Evolutionary conservation across 192 early-diverging fungal species (phyloP), one percentile per base, ranked within the genome.

Genomic region (Linnemannia schmuckeri): DNA sequence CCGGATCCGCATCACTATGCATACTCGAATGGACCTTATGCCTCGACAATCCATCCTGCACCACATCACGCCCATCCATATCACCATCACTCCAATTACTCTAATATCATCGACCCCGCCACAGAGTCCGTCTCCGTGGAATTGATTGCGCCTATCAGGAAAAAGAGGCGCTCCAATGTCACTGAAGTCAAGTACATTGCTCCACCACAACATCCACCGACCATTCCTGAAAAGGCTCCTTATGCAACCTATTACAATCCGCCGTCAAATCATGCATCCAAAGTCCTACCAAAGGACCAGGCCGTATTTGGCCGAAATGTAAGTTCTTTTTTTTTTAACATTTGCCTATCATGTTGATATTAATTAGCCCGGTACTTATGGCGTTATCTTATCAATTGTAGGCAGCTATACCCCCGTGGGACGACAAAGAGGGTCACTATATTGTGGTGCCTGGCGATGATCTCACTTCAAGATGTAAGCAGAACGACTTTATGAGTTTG

Each of bases 401-500:
- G 77, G 46, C 74, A 35, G 75, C 47, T 76, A 66, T 78, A 88
- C 83, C 90, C 79, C 71, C 88, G 18, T 96, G 94, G 88, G 97
- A 97, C 81, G 97, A 97, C 87, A 95, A 96, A 75, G 97, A 98
- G n/a, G 97, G 97, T 6, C 96, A 97, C 89, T 98, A 96, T 77
- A 95, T 96, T 89, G 94, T 98, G 30, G 91, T 91, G 18, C 91
- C 91, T 1, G 92, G 93, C 42, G 92, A 94, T 57, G 93, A 95
- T 82, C 92, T 98, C 61, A 97, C 93, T 12, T 75, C 90, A 73
- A 91, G 96, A 93, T 98, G 95, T 94, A 92, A 83, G 91, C 74
- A 7, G 33, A 40, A 44, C 18, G 52, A n/a, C 7, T 42, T 74
- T 52, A 54, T 49, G 37, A 9, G 41, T 74, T 75, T 24, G 15